Base-by-base conservation (phyloP, 768 basidiomycete genomes). In the Agaricus bisporus region DNA sequence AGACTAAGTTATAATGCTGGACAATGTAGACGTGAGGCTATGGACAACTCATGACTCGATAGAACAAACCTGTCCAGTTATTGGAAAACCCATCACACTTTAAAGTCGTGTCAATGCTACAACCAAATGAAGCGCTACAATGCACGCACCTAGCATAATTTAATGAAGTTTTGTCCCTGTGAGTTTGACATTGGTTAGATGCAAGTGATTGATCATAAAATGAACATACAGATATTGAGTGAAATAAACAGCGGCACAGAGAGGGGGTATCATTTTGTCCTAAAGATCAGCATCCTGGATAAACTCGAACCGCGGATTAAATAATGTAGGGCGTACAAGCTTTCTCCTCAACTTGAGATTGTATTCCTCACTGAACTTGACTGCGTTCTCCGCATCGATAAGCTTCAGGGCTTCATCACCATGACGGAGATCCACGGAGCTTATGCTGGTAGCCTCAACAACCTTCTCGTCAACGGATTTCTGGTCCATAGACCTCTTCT, bases 71-170 rank as follows among this genome's bases (percentile, higher is more conserved):
- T 82, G 77, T 37, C 83, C 83, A 3, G 65, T 72, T 57, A 86
- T 82, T 2, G 84, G 84, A 41, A 87, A 71, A 2, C 79, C 80
- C 82, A 85, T 84, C 56, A 86, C 77, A 58, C 81, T 82, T 47
- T 9, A 39, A 10, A 49, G 17, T 7, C 44, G 5, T 26, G 25
- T 46, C 22, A 15, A 26, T 4, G n/a, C 4, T 28, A 26, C 12
- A n/a, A 7, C 14, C 2, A n/a, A 14, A 29, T 8, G n/a, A n/a
- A 28, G n/a, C 4, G 12, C 26, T 14, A 14, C 5, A 6, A 14
- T 39, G 15, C 38, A 14, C 17, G n/a, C 56, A 77, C 82, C 81
- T 82, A n/a, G 84, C 83, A 70, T 85, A 85, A 62, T 84, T 85
- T 37, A 85, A 63, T 11, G 81, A 79, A 4, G 83, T 84, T 71